These are phyloP conservation scores for Fraxinus excelsior DNA, from an alignment of 257 asterid genomes.

Conservation along the genomic window DNA sequence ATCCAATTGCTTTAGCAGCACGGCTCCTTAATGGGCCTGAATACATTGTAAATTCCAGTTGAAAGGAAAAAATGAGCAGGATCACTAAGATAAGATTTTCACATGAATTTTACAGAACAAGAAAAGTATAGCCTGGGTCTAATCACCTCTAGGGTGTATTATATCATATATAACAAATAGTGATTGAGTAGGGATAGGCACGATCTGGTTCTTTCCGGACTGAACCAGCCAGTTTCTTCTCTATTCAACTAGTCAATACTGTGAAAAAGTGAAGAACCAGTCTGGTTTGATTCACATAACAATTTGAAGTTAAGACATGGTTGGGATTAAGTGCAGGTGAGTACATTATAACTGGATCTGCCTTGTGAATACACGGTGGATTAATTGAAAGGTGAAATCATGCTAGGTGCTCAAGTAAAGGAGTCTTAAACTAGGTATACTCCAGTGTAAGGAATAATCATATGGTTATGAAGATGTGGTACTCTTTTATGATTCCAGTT, in stretches of 20 bases:
- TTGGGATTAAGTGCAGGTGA: background rate
- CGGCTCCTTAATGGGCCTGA: conserved; percentile 86
- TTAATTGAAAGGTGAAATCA: background rate
- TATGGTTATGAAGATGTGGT: too few relatives aligned
- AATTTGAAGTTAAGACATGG: background rate
- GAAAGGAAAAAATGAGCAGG: conserved; percentile 3
- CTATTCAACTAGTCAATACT: background rate
- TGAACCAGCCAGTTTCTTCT: background rate
- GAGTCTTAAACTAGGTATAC: background rate
- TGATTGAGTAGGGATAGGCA: background rate
- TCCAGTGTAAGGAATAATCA: too few relatives aligned
- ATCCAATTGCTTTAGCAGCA: conserved; percentile 92
- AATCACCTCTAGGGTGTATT: background rate
- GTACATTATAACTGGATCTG: background rate
- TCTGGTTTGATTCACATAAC: background rate
- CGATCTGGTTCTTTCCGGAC: background rate
- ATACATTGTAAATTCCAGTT: conserved; percentile 4
- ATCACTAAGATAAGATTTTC: conserved; percentile 1
- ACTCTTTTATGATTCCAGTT: too few relatives aligned
- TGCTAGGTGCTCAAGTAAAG: background rate
- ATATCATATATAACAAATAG: background rate
- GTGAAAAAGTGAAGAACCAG: background rate
- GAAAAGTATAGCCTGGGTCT: background rate
- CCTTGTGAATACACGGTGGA: background rate
- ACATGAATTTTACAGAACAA: background rate